phyloP scores from a whole-genome alignment of 2,329 filamentous ascomycete genomes.

The Hypoxylon sp. region DNA sequence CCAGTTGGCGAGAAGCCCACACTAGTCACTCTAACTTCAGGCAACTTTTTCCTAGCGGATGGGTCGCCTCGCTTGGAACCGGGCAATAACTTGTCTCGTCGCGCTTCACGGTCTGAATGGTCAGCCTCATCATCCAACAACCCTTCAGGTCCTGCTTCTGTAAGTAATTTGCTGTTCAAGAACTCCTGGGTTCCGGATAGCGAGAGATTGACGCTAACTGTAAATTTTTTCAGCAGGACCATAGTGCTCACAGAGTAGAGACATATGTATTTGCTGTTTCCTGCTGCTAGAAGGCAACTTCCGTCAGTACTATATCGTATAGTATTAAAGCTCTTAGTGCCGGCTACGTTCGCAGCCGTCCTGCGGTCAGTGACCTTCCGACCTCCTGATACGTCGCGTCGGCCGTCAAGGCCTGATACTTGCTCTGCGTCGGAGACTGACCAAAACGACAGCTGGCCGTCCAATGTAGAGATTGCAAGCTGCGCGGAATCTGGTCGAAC shows the following conservation, averaged over 20 bases:
- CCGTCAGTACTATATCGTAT: constrained; percentile 95
- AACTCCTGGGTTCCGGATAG: constrained; percentile 97
- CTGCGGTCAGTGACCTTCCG: constrained; percentile 89
- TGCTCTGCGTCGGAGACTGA: constrained; percentile 89
- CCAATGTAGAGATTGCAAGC: constrained; percentile 90
- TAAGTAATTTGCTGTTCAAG: constrained; percentile 91
- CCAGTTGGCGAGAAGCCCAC: constrained; percentile 92
- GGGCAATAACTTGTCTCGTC: constrained; percentile 83
- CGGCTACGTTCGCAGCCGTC: constrained; percentile 90
- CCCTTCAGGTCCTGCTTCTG: constrained; percentile 86
- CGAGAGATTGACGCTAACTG: constrained; percentile 95
- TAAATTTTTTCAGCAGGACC: constrained; percentile 93
- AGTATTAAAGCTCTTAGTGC: constrained; percentile 90
- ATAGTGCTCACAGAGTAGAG: constrained; percentile 95
- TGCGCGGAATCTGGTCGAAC: constrained; percentile 93
- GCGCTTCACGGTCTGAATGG: constrained; percentile 88
- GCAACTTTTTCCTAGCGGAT: constrained; percentile 79
- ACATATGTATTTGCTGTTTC: constrained; percentile 99
- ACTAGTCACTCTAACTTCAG: constrained; percentile 87
- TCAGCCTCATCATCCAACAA: constrained; percentile 92
- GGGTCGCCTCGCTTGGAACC: constrained; percentile 91
- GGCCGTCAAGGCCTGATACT: constrained; percentile 86
- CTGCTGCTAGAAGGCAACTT: constrained; percentile 88
- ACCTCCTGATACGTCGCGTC: constrained; percentile 92
- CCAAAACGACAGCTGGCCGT: constrained; percentile 97